These are phyloP conservation scores for Actinomortierella ambigua DNA, from an alignment of 371 early-diverging fungal species.

Conservation along the genomic window DNA sequence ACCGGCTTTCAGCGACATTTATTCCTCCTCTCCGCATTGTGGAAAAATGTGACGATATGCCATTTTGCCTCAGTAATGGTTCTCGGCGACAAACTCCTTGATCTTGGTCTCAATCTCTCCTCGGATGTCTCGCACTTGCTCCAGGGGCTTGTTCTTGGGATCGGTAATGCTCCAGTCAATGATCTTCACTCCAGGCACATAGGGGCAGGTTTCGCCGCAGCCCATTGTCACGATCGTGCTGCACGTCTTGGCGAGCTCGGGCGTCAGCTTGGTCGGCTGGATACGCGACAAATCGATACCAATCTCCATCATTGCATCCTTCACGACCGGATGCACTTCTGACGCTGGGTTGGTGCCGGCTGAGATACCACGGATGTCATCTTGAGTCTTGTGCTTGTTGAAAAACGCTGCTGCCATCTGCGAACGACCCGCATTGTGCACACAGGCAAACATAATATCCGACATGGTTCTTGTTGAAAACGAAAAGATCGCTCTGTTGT, in stretches of 20 bases:
- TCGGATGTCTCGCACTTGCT: constrained; percentile 34
- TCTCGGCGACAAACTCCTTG: constrained; percentile 31
- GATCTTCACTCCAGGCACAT: constrained; percentile 44
- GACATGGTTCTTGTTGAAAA: constrained; percentile 6
- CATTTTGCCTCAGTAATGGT: constrained; percentile 13
- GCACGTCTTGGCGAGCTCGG: constrained; percentile 22
- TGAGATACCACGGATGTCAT: constrained; percentile 19
- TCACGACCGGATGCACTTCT: constrained; percentile 25
- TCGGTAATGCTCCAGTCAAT: constrained; percentile 39
- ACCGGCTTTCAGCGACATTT: too few relatives aligned
- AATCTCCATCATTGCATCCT: constrained; percentile 24
- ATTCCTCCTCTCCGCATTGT: too few relatives aligned
- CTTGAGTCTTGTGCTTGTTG: constrained; percentile 25
- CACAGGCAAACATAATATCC: constrained; percentile 36
- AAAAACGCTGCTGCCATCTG: constrained; percentile 45
- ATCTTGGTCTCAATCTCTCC: constrained; percentile 36
- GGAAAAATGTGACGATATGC: too few relatives aligned
- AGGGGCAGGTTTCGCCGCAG: constrained; percentile 46
- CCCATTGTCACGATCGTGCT: constrained; percentile 43
- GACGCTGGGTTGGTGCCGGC: constrained; percentile 44
- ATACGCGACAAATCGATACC: constrained; percentile 27
- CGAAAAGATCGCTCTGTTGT: too few relatives aligned
- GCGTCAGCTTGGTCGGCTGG: constrained; percentile 35
- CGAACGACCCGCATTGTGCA: constrained; percentile 40
- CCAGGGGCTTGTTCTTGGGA: constrained; percentile 31